Percentiles rank a stretch among this genome's conserved stretches.
These are phyloP conservation scores for Pseudotulostoma volvatum DNA, from an alignment of 495 filamentous ascomycete species.

Conservation along the genomic window DNA sequence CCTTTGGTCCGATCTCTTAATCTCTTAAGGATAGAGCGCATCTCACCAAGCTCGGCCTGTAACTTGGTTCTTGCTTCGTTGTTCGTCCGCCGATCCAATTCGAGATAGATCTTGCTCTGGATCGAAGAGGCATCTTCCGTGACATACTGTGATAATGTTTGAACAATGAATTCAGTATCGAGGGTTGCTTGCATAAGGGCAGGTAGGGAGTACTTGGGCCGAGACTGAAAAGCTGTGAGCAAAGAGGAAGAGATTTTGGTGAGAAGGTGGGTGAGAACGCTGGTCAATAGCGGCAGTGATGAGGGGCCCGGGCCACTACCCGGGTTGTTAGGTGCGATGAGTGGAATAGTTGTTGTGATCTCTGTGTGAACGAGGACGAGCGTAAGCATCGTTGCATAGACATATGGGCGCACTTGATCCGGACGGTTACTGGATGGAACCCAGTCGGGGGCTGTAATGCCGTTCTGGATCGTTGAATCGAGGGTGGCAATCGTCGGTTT, in stretches of 20 bases:
- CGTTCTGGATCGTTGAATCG: constrained; percentile 46
- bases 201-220: constrained; percentile 52
- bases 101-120: constrained; percentile 78
- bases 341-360: constrained; percentile 57
- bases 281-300: constrained; percentile 38
- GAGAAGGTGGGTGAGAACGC: constrained; percentile 65
- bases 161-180: constrained; percentile 90
- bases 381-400: constrained; percentile 66
- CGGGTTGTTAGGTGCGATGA: constrained; percentile 17
- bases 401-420: constrained; percentile 63
- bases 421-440: constrained; percentile 45
- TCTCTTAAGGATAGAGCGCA: constrained; percentile 69
- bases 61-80: constrained; percentile 62
- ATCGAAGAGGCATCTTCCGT: constrained; percentile 62
- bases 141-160: constrained; percentile 76
- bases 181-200: constrained; percentile 91
- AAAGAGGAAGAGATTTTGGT: constrained; percentile 58
- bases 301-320: constrained; percentile 10
- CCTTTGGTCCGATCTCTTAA: constrained; percentile 67
- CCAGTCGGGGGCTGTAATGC: constrained; percentile 58
- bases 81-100: constrained; percentile 72
- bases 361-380: constrained; percentile 86
- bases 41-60: constrained; percentile 74
- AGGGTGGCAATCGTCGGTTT: constrained; percentile 49
- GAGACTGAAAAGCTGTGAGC: constrained; percentile 50